A percentile compares a stretch with the other conserved stretches of the same genome.
Evolutionary conservation across 208 protist genomes (phyloP).

Genomic region (Crithidia brevicula): DNA sequence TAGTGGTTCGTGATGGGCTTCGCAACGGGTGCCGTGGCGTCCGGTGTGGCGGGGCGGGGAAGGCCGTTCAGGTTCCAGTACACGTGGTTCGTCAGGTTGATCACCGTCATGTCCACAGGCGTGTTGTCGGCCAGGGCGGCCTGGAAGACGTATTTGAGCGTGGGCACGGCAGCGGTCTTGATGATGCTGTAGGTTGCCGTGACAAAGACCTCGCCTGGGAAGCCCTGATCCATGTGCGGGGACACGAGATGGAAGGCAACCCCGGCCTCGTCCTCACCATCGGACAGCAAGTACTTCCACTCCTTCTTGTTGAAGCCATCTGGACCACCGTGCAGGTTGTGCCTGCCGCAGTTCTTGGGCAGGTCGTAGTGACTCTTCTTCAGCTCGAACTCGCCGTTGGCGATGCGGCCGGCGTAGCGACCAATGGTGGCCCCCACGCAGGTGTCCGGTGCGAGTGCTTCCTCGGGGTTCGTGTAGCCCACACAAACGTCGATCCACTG

Average conservation of each 20-base stretch:
- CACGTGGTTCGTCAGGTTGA: constrained; percentile 78
- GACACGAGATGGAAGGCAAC: constrained; percentile 75
- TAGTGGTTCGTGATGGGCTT: constrained; percentile 59
- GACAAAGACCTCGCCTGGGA: constrained; percentile 75
- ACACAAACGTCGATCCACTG: constrained; percentile 65
- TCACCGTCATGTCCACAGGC: constrained; percentile 65
- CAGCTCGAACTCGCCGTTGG: constrained; percentile 53
- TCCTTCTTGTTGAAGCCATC: constrained; percentile 57
- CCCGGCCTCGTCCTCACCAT: constrained; percentile 70
- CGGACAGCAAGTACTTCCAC: constrained; percentile 79
- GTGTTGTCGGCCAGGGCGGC: constrained; percentile 60
- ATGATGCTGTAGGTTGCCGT: constrained; percentile 78
- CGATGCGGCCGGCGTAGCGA: constrained; percentile 77
- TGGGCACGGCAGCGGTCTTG: constrained; percentile 31
- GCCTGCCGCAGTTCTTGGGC: constrained; percentile 54
- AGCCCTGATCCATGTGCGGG: constrained; percentile 81
- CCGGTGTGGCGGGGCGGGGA: constrained; percentile 27
- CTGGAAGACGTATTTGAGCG: constrained; percentile 59
- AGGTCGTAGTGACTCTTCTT: constrained; percentile 57
- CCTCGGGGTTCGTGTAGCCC: constrained; percentile 47
- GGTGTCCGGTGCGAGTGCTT: constrained; percentile 27
- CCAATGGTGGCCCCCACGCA: constrained; percentile 43
- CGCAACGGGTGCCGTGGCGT: constrained; percentile 33
- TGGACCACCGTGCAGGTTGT: constrained; percentile 81
- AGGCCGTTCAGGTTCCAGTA: constrained; percentile 90